These are phyloP conservation scores for Colletotrichum costaricense DNA, from an alignment of 2,329 filamentous ascomycete genomes.

Conservation along the genomic window DNA sequence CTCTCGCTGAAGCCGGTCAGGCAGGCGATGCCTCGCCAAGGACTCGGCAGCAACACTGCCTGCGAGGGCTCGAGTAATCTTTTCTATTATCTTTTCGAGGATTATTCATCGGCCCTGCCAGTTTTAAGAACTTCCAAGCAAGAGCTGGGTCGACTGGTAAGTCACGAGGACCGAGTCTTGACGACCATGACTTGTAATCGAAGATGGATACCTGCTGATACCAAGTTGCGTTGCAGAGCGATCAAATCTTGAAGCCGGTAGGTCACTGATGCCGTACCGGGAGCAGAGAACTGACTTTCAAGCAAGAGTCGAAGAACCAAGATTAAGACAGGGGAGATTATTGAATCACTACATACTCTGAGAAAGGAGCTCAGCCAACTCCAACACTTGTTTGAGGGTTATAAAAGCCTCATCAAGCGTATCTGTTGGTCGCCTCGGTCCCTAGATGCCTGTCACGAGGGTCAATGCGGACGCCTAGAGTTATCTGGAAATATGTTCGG, in stretches of 20 bases:
- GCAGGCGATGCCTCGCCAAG: constrained; percentile 40
- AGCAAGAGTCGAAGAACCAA: constrained; percentile 36
- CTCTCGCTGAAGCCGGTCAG: constrained; percentile 55
- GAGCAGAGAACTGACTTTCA: constrained; percentile 17
- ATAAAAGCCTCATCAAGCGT: constrained; percentile 69
- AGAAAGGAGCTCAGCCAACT: constrained; percentile 70
- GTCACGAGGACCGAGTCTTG: background rate
- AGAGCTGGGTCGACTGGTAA: constrained; percentile 48
- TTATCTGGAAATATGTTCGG: background rate
- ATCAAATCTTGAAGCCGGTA: constrained; percentile 49
- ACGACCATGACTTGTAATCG: background rate
- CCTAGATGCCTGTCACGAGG: constrained; percentile 25
- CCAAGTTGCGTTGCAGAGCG: constrained; percentile 41
- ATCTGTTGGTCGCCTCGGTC: constrained; percentile 58
- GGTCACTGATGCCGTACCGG: constrained; percentile 24
- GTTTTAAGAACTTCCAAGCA: constrained; percentile 59
- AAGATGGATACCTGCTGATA: background rate
- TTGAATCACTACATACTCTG: constrained; percentile 67
- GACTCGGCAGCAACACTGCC: background rate
- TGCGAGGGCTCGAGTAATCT: constrained; percentile 30
- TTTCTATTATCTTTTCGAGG: constrained; percentile 77
- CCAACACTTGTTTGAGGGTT: constrained; percentile 70
- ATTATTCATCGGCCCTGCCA: constrained; percentile 70
- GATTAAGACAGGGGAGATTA: constrained; percentile 62
- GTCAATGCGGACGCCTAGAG: background rate